phyloP scores from a whole-genome alignment of 768 basidiomycete species.

The Boletus rufocinnamomeus region DNA sequence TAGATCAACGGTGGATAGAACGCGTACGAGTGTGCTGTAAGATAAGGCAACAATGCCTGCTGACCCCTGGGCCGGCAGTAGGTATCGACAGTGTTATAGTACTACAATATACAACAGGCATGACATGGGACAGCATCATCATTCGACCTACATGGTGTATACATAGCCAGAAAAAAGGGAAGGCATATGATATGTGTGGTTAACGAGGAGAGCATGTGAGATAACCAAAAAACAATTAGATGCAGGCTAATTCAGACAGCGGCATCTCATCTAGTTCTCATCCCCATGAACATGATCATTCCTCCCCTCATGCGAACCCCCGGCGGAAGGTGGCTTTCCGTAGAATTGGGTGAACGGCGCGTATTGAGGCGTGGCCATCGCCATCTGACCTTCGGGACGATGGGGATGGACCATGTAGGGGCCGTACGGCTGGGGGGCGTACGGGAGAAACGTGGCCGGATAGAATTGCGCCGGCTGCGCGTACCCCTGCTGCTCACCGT shows the following conservation, averaged over 20 bases:
- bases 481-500: slow-evolving; percentile 42
- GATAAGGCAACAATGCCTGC: slow-evolving; percentile 28
- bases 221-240: slow-evolving; percentile 21
- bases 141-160: slow-evolving; percentile 33
- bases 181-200: slow-evolving; percentile 19
- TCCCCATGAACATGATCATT: slow-evolving; percentile 32
- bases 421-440: slow-evolving; percentile 49
- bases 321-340: slow-evolving; percentile 41
- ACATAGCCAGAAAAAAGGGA: slow-evolving; percentile 15
- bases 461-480: slow-evolving; percentile 48
- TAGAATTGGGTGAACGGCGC: slow-evolving; percentile 42
- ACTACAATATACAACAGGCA: slow-evolving; percentile 34
- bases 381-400: slow-evolving; percentile 43
- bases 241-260: slow-evolving; percentile 14
- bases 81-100: slow-evolving; percentile 32
- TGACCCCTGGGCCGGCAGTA: slow-evolving; percentile 25
- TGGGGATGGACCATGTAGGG: slow-evolving; percentile 49
- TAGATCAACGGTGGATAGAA: neutral
- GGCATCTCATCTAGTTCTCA: slow-evolving; percentile 33
- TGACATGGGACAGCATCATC: slow-evolving; percentile 20
- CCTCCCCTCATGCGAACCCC: slow-evolving; percentile 34
- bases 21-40: neutral
- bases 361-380: slow-evolving; percentile 39
- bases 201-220: slow-evolving; percentile 17
- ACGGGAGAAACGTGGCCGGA: slow-evolving; percentile 48